Percentiles rank a stretch among this genome's conserved stretches.
These are phyloP conservation scores for Coprinopsis marcescibilis DNA, from an alignment of 768 basidiomycete genomes.

Conservation along the genomic window DNA sequence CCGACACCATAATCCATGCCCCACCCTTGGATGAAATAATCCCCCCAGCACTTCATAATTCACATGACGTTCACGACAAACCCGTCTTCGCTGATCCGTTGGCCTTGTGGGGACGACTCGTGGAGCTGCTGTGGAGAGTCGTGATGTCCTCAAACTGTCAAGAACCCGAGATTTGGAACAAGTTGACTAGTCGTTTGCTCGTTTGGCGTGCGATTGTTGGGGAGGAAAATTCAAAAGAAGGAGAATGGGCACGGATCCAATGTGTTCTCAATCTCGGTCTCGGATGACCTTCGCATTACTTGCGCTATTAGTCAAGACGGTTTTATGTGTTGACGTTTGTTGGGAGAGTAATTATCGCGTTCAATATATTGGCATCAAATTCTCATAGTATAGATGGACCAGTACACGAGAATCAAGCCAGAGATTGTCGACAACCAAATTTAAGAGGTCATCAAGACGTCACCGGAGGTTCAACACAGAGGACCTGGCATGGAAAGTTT, in stretches of 20 bases:
- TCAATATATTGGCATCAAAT: too few species aligned
- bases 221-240: constrained; percentile 26
- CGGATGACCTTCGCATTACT: constrained; percentile 14
- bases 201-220: constrained; percentile 49
- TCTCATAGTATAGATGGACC: too few species aligned
- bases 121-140: constrained; percentile 53
- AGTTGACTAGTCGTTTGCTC: constrained; percentile 48
- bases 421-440: too few species aligned
- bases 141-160: constrained; percentile 32
- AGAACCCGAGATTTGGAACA: constrained; percentile 39
- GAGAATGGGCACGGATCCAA: constrained; percentile 52
- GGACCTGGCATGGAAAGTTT: constrained; percentile 1
- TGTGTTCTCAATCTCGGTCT: constrained; percentile 13
- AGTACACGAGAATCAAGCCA: too few species aligned
- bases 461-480: constrained; percentile 2
- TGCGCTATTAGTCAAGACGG: background rate
- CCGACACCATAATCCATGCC: background rate
- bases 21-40: constrained; percentile 14
- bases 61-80: constrained; percentile 31
- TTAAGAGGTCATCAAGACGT: background rate
- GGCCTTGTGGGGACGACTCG: constrained; percentile 41
- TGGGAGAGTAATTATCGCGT: background rate
- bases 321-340: too few species aligned
- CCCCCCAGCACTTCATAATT: constrained; percentile 25
- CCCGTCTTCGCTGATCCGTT: constrained; percentile 23